Evolutionary conservation across 73 alveolate genomes (phyloP).

Genomic region (Tetrahymena thermophila): DNA sequence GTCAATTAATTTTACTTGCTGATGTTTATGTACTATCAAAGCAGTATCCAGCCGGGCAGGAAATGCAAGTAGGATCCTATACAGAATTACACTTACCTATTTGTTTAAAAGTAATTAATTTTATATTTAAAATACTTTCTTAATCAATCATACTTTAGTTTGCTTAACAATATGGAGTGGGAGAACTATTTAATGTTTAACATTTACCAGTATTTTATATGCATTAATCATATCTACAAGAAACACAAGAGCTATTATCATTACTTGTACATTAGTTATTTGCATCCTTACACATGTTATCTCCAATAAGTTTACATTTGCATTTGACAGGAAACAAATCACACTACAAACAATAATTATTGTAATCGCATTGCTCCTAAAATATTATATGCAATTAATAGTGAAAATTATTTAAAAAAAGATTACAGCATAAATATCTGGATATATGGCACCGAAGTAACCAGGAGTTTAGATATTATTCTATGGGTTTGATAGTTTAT

Average conservation of each 20-base stretch:
- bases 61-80: background rate
- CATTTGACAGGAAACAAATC: too few species aligned
- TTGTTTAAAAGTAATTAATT: background rate
- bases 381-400: too few species aligned
- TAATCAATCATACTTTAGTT: background rate
- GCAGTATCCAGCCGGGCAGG: background rate
- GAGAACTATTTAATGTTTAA: background rate
- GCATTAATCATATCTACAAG: background rate
- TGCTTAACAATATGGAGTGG: background rate
- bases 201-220: background rate
- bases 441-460: too few species aligned
- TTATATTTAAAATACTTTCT: too few species aligned
- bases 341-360: too few species aligned
- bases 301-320: background rate
- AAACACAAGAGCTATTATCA: background rate
- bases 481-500: too few species aligned
- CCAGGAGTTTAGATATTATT: too few species aligned
- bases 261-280: background rate
- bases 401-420: too few species aligned
- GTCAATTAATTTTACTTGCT: background rate
- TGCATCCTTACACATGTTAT: background rate
- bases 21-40: background rate
- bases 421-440: too few species aligned
- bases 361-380: too few species aligned
- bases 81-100: background rate